phyloP scores from a whole-genome alignment of 2,329 filamentous ascomycete genomes.

The Colletotrichum kahawae region DNA sequence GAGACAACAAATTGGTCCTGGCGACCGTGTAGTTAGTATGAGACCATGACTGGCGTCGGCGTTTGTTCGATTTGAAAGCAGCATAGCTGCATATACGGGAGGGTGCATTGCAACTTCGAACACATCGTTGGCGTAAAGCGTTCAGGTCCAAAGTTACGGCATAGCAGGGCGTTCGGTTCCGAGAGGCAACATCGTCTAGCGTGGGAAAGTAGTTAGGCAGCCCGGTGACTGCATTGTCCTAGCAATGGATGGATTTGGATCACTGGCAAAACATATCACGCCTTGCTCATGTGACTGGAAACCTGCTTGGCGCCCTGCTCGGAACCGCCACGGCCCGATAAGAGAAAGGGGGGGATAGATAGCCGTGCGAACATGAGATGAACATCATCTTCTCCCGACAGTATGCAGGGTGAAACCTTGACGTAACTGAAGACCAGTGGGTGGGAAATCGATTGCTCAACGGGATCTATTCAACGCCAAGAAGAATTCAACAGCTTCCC shows the following conservation, averaged over 20 bases:
- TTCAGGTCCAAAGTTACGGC: not conserved
- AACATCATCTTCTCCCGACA: not conserved
- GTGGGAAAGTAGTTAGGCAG: not conserved
- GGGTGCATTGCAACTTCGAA: not conserved
- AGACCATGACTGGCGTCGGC: not conserved
- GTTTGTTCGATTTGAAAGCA: not conserved
- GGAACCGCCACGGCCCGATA: not conserved
- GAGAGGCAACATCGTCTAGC: not conserved
- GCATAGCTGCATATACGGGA: not conserved
- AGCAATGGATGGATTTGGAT: not conserved
- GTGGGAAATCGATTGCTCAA: not conserved
- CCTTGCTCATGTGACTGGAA: not conserved
- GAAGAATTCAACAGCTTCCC: not conserved
- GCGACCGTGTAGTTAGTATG: not conserved
- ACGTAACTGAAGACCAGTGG: not conserved
- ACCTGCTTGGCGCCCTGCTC: not conserved
- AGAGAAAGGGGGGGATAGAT: not conserved
- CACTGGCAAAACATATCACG: not conserved
- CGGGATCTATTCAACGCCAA: not conserved
- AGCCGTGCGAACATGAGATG: not conserved
- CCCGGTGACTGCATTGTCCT: not conserved
- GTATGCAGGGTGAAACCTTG: not conserved
- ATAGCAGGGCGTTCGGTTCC: constrained; percentile 19
- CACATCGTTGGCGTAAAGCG: not conserved
- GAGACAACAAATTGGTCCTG: not conserved